A percentile compares a stretch with the other conserved stretches of the same genome.
phyloP scores from a whole-genome alignment of 371 early-diverging fungal genomes.

The Rhizomucor miehei region DNA sequence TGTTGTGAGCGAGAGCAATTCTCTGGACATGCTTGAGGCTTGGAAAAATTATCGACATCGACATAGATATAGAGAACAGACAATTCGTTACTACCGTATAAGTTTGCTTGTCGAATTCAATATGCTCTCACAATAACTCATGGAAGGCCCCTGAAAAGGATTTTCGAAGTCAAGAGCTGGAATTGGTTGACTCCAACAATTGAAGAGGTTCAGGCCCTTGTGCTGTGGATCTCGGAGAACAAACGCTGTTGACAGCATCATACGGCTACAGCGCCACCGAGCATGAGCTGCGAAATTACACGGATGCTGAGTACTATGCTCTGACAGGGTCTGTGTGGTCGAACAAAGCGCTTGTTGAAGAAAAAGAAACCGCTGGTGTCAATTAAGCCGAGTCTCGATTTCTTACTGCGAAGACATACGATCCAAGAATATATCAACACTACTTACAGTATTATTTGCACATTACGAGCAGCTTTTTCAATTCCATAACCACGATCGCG shows the following conservation, averaged over 20 bases:
- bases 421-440: neutral
- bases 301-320: neutral
- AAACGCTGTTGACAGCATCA: conserved; percentile 4
- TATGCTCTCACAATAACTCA: too few relatives aligned
- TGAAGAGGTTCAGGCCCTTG: too few relatives aligned
- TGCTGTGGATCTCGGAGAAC: too few relatives aligned
- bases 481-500: neutral
- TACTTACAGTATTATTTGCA: neutral
- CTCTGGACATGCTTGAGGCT: too few relatives aligned
- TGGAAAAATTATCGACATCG: too few relatives aligned
- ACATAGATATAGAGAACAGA: too few relatives aligned
- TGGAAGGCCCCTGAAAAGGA: too few relatives aligned
- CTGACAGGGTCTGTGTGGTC: neutral
- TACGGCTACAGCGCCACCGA: neutral
- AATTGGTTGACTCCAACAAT: too few relatives aligned
- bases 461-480: neutral
- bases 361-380: neutral
- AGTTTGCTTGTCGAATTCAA: too few relatives aligned
- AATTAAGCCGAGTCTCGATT: neutral
- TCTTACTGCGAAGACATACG: neutral
- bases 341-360: neutral
- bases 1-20: too few relatives aligned
- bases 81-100: too few relatives aligned
- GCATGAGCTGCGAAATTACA: neutral
- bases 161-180: too few relatives aligned